A percentile compares a stretch with the other conserved stretches of the same genome.
Evolutionary conservation across 1,139 yeast species (phyloP).

Genomic region (Pichia sp.): DNA sequence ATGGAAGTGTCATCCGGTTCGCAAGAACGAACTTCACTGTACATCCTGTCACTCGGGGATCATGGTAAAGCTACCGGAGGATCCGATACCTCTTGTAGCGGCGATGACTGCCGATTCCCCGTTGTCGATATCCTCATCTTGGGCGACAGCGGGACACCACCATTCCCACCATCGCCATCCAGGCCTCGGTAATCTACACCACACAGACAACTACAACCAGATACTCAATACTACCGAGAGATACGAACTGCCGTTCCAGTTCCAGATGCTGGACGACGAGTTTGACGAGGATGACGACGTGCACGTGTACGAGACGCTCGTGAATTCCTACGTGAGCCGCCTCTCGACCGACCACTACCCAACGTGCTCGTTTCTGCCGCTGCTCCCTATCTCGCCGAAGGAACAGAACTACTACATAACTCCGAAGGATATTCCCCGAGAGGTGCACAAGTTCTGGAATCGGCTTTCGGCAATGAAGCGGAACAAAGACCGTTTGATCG

Average conservation of each 20-base stretch:
- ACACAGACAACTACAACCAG: constrained; percentile 9
- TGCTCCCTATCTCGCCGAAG: constrained; percentile 19
- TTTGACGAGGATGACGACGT: constrained; percentile 15
- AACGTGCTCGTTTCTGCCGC: constrained; percentile 24
- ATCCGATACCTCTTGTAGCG: background rate
- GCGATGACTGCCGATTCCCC: background rate
- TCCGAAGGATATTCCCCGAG: constrained; percentile 27
- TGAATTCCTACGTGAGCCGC: constrained; percentile 26
- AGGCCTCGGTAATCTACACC: constrained; percentile 13
- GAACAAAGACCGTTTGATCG: constrained; percentile 19
- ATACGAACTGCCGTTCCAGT: constrained; percentile 15
- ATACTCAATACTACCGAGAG: constrained; percentile 13
- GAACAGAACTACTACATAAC: constrained; percentile 26
- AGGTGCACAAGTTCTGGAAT: constrained; percentile 21
- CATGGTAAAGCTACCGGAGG: constrained; percentile 18
- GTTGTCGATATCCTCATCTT: background rate
- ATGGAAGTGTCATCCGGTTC: constrained; percentile 30
- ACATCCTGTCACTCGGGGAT: constrained; percentile 29
- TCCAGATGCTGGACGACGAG: constrained; percentile 12
- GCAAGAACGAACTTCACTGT: constrained; percentile 32
- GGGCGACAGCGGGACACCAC: background rate
- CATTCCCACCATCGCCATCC: constrained; percentile 1
- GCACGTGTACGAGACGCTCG: constrained; percentile 20
- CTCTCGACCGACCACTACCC: constrained; percentile 29
- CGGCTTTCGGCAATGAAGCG: constrained; percentile 19